These are phyloP conservation scores for Kwoniella sp. DNA, from an alignment of 768 basidiomycete species.

Conservation along the genomic window DNA sequence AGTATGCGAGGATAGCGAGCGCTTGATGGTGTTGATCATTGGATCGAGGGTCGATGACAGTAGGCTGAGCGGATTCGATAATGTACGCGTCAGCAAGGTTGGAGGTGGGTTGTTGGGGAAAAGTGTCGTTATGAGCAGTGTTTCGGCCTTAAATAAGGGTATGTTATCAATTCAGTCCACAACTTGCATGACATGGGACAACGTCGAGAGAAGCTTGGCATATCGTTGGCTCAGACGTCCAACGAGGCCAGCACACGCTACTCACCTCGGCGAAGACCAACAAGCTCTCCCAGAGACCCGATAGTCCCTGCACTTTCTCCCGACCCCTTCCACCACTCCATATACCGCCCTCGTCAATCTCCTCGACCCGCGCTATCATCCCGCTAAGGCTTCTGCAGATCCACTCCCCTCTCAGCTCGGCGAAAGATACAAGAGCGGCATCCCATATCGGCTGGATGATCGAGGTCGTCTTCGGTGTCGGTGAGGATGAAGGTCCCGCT, in stretches of 20 bases:
- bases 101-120: constrained; percentile 40
- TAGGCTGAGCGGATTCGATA: constrained; percentile 18
- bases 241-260: neutral
- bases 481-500: neutral
- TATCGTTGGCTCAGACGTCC: no score
- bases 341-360: constrained; percentile 46
- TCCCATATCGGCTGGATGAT: constrained; percentile 29
- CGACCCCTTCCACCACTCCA: constrained; percentile 41
- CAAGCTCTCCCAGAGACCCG: constrained; percentile 41
- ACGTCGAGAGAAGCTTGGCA: no score
- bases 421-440: constrained; percentile 23
- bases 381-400: constrained; percentile 34
- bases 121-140: constrained; percentile 43
- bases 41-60: constrained; percentile 30
- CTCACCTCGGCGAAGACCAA: constrained; percentile 49
- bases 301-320: constrained; percentile 41
- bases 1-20: constrained; percentile 41
- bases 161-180: neutral
- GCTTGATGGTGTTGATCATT: constrained; percentile 45
- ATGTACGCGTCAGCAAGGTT: constrained; percentile 27
- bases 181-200: neutral
- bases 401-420: constrained; percentile 40
- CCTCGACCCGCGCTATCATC: constrained; percentile 42
- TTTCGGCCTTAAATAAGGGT: constrained; percentile 46
- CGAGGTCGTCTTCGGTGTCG: constrained; percentile 28